Percentiles rank a stretch among this genome's conserved stretches.
Conservation (phyloP, 495 filamentous ascomycete species). For the Trichoderma virens region DNA sequence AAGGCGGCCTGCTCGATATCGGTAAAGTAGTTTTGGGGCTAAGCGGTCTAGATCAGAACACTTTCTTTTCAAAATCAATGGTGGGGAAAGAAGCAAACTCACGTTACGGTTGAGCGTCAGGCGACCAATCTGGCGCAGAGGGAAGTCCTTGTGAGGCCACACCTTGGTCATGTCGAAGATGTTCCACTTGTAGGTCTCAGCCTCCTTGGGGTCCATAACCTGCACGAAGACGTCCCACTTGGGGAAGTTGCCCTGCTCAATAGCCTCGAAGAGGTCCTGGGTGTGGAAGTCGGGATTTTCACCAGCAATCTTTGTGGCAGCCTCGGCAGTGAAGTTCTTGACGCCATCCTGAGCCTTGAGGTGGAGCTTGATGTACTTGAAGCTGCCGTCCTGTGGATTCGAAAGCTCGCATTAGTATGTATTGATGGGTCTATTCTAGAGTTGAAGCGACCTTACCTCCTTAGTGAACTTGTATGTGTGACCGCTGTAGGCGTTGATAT, state of each 20-base stretch:
- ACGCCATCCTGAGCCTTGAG: constrained; percentile 59
- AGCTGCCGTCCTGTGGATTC: constrained; percentile 30
- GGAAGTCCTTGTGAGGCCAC: constrained; percentile 65
- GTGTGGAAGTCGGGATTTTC: constrained; percentile 66
- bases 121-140: constrained; percentile 59
- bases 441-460: too few species aligned
- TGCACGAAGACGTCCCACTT: constrained; percentile 70
- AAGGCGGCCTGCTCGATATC: constrained; percentile 82
- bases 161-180: constrained; percentile 77
- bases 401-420: too few species aligned
- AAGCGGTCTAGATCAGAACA: too few species aligned
- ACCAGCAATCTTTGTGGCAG: constrained; percentile 50
- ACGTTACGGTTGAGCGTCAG: constrained; percentile 62
- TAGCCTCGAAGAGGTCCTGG: constrained; percentile 64
- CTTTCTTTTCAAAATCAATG: too few species aligned
- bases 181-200: constrained; percentile 64
- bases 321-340: constrained; percentile 55
- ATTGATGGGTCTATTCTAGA: too few species aligned
- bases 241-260: constrained; percentile 55
- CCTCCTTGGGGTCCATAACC: constrained; percentile 59
- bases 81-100: neutral
- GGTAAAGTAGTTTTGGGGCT: constrained; percentile 57
- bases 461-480: constrained; percentile 37
- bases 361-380: constrained; percentile 37
- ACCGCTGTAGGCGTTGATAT: constrained; percentile 61